A percentile compares a stretch with the other conserved stretches of the same genome.
phyloP scores from a whole-genome alignment of 805 yeast genomes.

The Kuraishia hungarica region DNA sequence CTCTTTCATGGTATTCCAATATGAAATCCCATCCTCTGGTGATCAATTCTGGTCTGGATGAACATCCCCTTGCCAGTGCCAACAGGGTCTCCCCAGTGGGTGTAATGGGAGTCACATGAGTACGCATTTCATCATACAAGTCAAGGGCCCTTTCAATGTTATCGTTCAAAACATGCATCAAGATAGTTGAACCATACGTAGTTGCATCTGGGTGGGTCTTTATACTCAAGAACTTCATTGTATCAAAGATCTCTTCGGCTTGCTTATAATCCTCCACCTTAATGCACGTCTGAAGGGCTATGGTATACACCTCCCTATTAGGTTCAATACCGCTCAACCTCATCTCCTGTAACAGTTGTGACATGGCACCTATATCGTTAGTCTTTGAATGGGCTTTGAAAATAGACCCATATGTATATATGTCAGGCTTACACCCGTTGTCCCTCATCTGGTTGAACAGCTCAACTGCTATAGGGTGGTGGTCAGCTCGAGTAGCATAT shows the following conservation, averaged over 20 bases:
- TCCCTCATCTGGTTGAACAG: slow-evolving; percentile 19
- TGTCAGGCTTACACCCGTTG: slow-evolving; percentile 21
- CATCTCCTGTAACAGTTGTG: slow-evolving; percentile 29
- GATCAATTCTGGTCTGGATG: slow-evolving; percentile 37
- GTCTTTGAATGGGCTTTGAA: slow-evolving; percentile 37
- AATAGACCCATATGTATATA: slow-evolving; percentile 33
- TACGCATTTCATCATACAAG: slow-evolving; percentile 60
- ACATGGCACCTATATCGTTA: slow-evolving; percentile 28
- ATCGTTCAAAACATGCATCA: slow-evolving; percentile 50
- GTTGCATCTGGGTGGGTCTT: slow-evolving; percentile 57
- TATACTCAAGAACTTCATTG: slow-evolving; percentile 72
- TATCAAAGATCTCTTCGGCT: slow-evolving; percentile 69
- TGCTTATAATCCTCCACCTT: slow-evolving; percentile 40
- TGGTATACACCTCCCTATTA: slow-evolving; percentile 38
- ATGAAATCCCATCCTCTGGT: slow-evolving; percentile 73
- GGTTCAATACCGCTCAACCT: slow-evolving; percentile 30
- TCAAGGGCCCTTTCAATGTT: slow-evolving; percentile 72
- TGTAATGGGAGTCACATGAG: slow-evolving; percentile 22
- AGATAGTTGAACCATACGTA: slow-evolving; percentile 67
- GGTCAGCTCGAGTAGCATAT: slow-evolving; percentile 14
- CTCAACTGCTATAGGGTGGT: slow-evolving; percentile 11
- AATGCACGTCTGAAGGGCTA: slow-evolving; percentile 54
- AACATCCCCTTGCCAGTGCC: slow-evolving; percentile 62
- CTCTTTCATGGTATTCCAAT: slow-evolving; percentile 45
- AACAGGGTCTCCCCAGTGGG: slow-evolving; percentile 39